Percentiles rank a stretch among this genome's conserved stretches.
phyloP scores from a whole-genome alignment of 768 basidiomycete genomes.

The Boletus eberwhitei region DNA sequence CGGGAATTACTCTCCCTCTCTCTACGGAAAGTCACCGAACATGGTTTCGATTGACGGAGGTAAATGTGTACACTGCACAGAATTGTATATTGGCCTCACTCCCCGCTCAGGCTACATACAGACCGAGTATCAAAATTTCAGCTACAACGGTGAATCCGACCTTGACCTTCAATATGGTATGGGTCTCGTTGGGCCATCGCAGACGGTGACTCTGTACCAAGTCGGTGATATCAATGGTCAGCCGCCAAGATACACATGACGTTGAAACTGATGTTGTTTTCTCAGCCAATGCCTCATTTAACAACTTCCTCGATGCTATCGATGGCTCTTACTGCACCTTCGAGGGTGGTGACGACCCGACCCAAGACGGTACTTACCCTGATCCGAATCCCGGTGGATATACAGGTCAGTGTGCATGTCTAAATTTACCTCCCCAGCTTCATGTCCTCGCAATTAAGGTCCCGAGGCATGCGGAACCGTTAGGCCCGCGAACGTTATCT shows the following conservation, averaged over 20 bases:
- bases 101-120: constrained; percentile 24
- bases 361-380: constrained; percentile 26
- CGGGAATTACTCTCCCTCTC: constrained; percentile 22
- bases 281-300: constrained; percentile 29
- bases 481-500: constrained; percentile 36
- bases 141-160: constrained; percentile 30
- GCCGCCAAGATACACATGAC: not conserved
- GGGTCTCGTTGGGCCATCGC: constrained; percentile 22
- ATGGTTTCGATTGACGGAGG: constrained; percentile 34
- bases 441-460: not conserved
- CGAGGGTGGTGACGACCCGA: constrained; percentile 36
- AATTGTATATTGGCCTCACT: not conserved
- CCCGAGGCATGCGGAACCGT: constrained; percentile 38
- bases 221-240: constrained; percentile 29
- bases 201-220: constrained; percentile 32
- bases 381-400: constrained; percentile 24
- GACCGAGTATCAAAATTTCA: constrained; percentile 23
- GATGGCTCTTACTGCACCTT: constrained; percentile 34
- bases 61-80: not conserved
- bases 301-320: constrained; percentile 36
- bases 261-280: not conserved
- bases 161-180: constrained; percentile 34
- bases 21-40: constrained; percentile 24
- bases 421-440: not conserved
- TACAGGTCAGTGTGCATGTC: constrained; percentile 7